phyloP scores from a whole-genome alignment of 2,329 filamentous ascomycete species.

The Dothistroma pini region DNA sequence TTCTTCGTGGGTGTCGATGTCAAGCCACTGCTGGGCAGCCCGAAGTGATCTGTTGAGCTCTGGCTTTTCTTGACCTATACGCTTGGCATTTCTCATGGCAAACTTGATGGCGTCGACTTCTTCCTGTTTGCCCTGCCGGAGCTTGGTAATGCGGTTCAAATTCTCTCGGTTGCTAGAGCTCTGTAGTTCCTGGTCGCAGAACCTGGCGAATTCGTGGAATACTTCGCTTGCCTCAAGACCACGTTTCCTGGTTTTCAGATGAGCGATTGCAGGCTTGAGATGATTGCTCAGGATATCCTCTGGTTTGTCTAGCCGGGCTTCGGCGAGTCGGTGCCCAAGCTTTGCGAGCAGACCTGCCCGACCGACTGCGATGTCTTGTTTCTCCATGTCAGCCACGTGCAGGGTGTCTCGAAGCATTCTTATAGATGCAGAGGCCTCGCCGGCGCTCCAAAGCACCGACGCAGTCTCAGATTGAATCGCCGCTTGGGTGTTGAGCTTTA shows the following conservation, averaged over 20 bases:
- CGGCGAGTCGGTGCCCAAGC: constrained; percentile 81
- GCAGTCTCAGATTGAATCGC: constrained; percentile 78
- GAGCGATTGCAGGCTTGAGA: constrained; percentile 75
- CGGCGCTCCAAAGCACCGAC: constrained; percentile 89
- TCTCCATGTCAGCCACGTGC: constrained; percentile 57
- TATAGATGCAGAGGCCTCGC: constrained; percentile 84
- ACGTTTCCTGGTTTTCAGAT: constrained; percentile 65
- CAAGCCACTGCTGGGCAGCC: constrained; percentile 82
- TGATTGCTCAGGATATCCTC: constrained; percentile 86
- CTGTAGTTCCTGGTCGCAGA: constrained; percentile 91
- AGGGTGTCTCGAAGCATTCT: constrained; percentile 77
- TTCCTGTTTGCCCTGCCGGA: constrained; percentile 74
- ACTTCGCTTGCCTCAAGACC: constrained; percentile 79
- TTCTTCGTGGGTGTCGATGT: constrained; percentile 85
- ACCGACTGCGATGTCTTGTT: constrained; percentile 68
- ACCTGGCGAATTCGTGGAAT: constrained; percentile 90
- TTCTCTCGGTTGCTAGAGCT: constrained; percentile 83
- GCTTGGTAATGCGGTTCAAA: constrained; percentile 70
- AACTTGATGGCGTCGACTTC: constrained; percentile 72
- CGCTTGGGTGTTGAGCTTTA: constrained; percentile 74
- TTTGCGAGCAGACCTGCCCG: constrained; percentile 79
- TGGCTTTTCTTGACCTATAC: constrained; percentile 47
- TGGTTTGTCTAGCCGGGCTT: constrained; percentile 85
- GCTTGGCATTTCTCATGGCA: constrained; percentile 47
- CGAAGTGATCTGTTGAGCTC: constrained; percentile 57